A percentile compares a stretch with the other conserved stretches of the same genome.
Evolutionary conservation across 768 basidiomycete species (phyloP).

Genomic region (Dictyophora rubrovolvata): DNA sequence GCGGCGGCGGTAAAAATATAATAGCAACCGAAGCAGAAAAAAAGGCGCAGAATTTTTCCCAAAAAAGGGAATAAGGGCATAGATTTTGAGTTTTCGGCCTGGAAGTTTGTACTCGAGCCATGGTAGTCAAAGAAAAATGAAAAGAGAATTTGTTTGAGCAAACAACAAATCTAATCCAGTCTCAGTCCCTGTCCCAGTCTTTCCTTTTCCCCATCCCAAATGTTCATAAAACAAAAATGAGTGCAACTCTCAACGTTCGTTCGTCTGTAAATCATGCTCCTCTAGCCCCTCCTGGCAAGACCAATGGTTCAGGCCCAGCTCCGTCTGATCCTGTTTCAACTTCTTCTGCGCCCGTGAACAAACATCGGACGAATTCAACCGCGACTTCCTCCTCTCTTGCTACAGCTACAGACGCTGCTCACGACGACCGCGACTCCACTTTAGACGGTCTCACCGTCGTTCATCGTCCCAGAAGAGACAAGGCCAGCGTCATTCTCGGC

Average conservation of each 20-base stretch:
- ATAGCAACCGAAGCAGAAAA: background rate
- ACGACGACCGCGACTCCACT: slow-evolving; percentile 6
- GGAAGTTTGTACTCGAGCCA: background rate
- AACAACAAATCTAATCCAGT: background rate
- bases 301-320: background rate
- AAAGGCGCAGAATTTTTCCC: too few species aligned
- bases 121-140: background rate
- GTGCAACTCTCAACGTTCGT: slow-evolving; percentile 1
- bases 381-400: slow-evolving; percentile 19
- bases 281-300: background rate
- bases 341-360: slow-evolving; percentile 3
- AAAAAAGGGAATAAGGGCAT: background rate
- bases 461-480: slow-evolving; percentile 42
- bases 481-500: slow-evolving; percentile 70
- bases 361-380: background rate
- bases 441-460: slow-evolving; percentile 26
- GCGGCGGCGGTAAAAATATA: background rate
- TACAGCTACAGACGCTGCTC: slow-evolving; percentile 18
- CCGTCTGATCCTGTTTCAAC: background rate
- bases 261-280: background rate
- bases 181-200: background rate
- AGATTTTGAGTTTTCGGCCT: background rate
- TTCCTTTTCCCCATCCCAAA: background rate
- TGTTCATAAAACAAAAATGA: background rate
- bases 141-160: background rate